Base-by-base conservation (phyloP, 305 asterid genomes). In the Stenogyne calaminthoides region DNA sequence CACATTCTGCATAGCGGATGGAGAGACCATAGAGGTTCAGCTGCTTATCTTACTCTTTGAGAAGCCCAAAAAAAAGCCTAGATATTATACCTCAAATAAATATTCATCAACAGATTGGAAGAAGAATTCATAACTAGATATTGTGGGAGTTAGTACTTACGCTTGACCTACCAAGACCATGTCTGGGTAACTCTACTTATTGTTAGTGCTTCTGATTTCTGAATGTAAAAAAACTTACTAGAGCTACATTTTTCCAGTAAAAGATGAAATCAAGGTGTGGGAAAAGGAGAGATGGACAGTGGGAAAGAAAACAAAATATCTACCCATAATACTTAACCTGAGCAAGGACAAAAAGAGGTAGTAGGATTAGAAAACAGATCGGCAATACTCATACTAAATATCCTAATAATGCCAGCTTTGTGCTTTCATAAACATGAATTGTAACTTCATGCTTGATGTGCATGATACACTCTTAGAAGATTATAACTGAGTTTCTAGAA, bases 401-500 rank as follows among this genome's bases (percentile, higher is more conserved):
- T 7, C 27, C 58, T 52, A 12, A 19, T 52, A 52, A 52, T n/a
- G 9, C 29, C 34, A 19, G 60, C 7, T 54, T 20, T 8, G 32
- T 54, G 8, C 32, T 52, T 19, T 19, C 32, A 54, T 54, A 20
- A 14, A 8, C 60, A 19, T 9, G 60, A 54, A 8, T 19, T 9
- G n/a, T 2, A 54, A 9, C n/a, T 54, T 54, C 9, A 54, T 54
- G 59, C 29, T 54, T 18, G 59, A 54, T 54, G 59, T 18, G 59
- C 59, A 54, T 54, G 29, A 19, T 19, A 54, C 29, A 20, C 6
- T 16, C 32, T 3, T 20, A 20, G 60, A 54, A 59, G 18, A 29
- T 59, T 42, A 59, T 59, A 29, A 29, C 64, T 14, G 15, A 25
- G 64, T 29, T 59, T 58, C 64, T 58, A 58, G 40, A 27, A 58